Evolutionary conservation across 805 yeast genomes (phyloP), one percentile per base, ranked within the genome.

Genomic region (Metschnikowia amazonensis): DNA sequence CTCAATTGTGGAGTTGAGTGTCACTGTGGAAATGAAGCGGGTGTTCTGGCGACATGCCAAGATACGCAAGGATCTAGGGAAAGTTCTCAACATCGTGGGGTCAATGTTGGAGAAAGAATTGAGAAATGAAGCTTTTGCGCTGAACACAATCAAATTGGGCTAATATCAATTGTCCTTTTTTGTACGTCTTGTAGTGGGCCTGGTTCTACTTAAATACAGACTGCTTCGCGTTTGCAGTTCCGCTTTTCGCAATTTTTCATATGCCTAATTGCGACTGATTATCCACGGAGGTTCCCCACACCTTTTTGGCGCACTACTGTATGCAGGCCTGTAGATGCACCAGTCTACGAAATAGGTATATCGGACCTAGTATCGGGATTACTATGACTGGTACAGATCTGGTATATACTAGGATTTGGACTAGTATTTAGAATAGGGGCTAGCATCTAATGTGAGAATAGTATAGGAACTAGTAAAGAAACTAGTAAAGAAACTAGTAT

Each of bases 1-100:
- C 16, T 58, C 55, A 16, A 63, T 46, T 21, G 72, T 65, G 14
- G 76, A 65, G 25, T 64, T 63, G 30, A 53, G 57, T 9, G 47
- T 38, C 42, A 52, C 35, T 17, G 56, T 49, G 32, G 56, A 39
- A n/a, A 47, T 39, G 30, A 31, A 28, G 11, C 55, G 28, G 42
- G 38, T 24, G 14, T 34, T 40, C 17, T 42, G 41, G 29, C 46
- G 43, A 14, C 37, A 25, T 28, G 47, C 42, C 34, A 28, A 45
- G 13, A 41, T 32, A 20, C 36, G 27, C 23, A 36, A 43, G n/a
- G 55, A 23, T 32, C 35, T 47, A 18, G 48, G 32, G 29, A 44
- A 35, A 23, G 43, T 33, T 45, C 47, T 49, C 46, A 51, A 49
- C 55, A 51, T 51, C 3, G 11, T 5, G 29, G 18, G 14, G 21